These are phyloP conservation scores for Dendrostoma leiphaemia DNA, from an alignment of 2,329 filamentous ascomycete genomes.

Conservation along the genomic window DNA sequence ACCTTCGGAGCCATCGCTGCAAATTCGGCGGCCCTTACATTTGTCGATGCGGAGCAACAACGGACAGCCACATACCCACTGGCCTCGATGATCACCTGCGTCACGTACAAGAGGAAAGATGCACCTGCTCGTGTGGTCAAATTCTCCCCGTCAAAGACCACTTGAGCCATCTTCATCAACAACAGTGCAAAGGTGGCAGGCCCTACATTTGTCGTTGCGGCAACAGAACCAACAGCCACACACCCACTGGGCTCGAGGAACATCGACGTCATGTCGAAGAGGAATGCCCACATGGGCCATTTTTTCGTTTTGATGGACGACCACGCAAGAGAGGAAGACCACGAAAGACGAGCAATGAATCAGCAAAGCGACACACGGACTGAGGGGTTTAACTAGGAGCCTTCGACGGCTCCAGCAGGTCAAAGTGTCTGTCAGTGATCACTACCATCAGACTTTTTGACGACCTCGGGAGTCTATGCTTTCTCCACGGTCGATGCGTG, in stretches of 20 bases:
- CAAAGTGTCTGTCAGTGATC: background rate
- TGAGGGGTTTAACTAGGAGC: background rate
- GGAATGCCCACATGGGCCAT: background rate
- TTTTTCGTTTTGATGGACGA: background rate
- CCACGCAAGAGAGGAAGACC: constrained; percentile 1
- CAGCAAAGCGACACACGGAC: background rate
- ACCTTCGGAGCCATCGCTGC: background rate
- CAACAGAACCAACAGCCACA: background rate
- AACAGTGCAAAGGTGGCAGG: background rate
- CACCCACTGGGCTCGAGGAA: background rate
- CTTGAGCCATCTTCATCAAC: background rate
- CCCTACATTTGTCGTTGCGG: constrained; percentile 2
- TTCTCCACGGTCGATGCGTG: too few relatives aligned
- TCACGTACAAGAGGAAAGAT: background rate
- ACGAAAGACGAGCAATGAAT: background rate
- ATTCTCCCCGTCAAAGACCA: background rate
- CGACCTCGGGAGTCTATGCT: too few relatives aligned
- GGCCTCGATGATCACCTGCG: background rate
- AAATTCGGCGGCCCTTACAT: background rate
- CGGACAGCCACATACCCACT: background rate
- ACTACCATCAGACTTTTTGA: constrained; percentile 31
- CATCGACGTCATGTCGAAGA: background rate
- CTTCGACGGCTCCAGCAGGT: background rate
- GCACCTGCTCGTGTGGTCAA: background rate
- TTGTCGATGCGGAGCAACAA: background rate